A percentile compares a stretch with the other conserved stretches of the same genome.
These are phyloP conservation scores for Metrosideros polymorpha DNA, from an alignment of 441 rosid genomes.

Conservation along the genomic window DNA sequence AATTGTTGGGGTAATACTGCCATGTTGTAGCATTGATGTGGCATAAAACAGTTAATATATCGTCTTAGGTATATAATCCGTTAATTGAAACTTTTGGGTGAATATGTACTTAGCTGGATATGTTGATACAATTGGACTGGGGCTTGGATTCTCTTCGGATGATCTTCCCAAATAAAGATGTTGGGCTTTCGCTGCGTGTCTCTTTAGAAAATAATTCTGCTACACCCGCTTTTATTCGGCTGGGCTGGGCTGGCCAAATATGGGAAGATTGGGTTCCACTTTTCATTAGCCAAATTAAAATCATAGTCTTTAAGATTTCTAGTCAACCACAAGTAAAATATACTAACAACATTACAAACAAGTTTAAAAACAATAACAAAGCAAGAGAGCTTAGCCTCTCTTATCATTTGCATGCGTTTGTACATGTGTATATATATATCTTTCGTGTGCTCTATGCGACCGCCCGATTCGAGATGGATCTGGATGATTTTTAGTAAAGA, in stretches of 20 bases:
- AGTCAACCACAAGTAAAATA: not conserved
- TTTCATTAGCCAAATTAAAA: not conserved
- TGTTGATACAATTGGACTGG: not conserved
- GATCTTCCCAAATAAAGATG: not conserved
- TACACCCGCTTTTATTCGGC: not conserved
- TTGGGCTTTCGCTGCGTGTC: not conserved
- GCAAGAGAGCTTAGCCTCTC: not conserved
- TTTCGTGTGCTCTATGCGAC: too few species aligned
- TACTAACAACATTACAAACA: not conserved
- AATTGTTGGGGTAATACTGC: not conserved
- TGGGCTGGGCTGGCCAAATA: not conserved
- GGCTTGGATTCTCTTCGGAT: not conserved
- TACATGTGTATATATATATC: too few species aligned
- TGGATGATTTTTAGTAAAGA: not conserved
- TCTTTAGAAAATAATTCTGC: too few species aligned
- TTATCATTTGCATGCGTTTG: too few species aligned
- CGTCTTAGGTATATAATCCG: not conserved
- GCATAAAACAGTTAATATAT: not conserved
- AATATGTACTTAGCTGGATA: not conserved
- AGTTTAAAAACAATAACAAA: not conserved
- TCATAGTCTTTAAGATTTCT: not conserved
- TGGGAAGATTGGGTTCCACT: not conserved
- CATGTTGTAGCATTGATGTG: accelerated
- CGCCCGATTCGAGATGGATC: not conserved
- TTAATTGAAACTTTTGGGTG: not conserved